Evolutionary conservation across 331 rosid genomes (phyloP).

Genomic region (Quercus lobata): DNA sequence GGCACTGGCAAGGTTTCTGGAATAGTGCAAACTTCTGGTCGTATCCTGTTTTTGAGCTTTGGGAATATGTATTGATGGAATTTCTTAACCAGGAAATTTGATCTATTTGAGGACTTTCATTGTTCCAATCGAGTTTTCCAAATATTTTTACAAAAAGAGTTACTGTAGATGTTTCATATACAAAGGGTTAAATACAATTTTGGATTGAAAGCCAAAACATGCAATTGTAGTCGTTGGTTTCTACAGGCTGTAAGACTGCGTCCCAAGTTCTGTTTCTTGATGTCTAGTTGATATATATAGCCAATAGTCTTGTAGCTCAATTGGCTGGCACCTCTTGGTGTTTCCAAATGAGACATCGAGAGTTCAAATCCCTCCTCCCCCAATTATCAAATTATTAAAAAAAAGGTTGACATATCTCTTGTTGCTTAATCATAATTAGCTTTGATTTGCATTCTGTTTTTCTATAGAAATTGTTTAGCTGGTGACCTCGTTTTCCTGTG

Average conservation of each 20-base stretch:
- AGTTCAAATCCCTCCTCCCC: too few relatives aligned
- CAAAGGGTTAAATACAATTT: neutral
- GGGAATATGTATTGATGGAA: neutral
- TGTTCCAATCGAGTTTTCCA: neutral
- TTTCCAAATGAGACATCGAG: too few relatives aligned
- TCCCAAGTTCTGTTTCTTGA: too few relatives aligned
- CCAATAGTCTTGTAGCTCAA: too few relatives aligned
- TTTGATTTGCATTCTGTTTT: neutral
- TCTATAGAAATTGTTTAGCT: conserved; percentile 1
- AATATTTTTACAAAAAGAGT: neutral
- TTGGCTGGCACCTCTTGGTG: too few relatives aligned
- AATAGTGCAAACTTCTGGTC: neutral
- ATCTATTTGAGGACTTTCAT: neutral
- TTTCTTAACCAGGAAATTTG: neutral
- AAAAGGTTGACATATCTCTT: conserved; percentile 1
- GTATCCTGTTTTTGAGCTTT: neutral
- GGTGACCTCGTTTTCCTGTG: conserved; percentile 21
- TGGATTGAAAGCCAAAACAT: neutral
- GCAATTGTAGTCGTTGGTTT: neutral
- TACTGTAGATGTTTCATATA: neutral
- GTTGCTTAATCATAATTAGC: conserved; percentile 11
- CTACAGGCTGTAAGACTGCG: too few relatives aligned
- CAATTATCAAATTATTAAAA: too few relatives aligned
- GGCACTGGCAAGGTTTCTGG: neutral
- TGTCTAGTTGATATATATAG: neutral